These are phyloP conservation scores for Nymphaea colorata DNA, from an alignment of 164 flowering plant species.

Conservation along the genomic window DNA sequence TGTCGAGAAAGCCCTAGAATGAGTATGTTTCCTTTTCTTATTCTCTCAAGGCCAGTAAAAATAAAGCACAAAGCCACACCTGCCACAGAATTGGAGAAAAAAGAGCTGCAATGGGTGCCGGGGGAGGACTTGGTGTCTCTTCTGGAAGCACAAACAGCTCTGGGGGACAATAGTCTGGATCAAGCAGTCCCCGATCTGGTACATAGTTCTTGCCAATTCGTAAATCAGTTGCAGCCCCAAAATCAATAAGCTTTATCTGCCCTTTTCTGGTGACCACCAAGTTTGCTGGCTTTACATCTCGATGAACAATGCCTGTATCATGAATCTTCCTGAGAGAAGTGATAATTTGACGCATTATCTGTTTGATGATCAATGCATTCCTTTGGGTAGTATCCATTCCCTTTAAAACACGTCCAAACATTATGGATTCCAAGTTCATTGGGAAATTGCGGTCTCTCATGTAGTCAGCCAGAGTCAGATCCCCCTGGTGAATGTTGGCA, in stretches of 20 bases:
- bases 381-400: slow-evolving; percentile 56
- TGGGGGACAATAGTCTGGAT: slow-evolving; percentile 94
- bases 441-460: slow-evolving; percentile 85
- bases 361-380: slow-evolving; percentile 85
- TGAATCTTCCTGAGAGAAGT: slow-evolving; percentile 88
- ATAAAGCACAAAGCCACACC: slow-evolving; percentile 25
- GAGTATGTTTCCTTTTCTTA: background rate
- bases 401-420: slow-evolving; percentile 81
- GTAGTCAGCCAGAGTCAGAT: slow-evolving; percentile 66
- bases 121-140: slow-evolving; percentile 95
- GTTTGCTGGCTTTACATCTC: slow-evolving; percentile 95
- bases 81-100: slow-evolving; percentile 93
- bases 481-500: slow-evolving; percentile 50
- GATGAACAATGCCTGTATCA: slow-evolving; percentile 85
- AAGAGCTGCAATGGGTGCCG: slow-evolving; percentile 88
- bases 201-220: slow-evolving; percentile 89
- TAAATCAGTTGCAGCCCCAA: slow-evolving; percentile 95
- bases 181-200: slow-evolving; percentile 65
- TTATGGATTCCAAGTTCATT: slow-evolving; percentile 64
- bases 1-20: background rate
- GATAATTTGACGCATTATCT: slow-evolving; percentile 88
- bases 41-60: background rate
- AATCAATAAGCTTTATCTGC: slow-evolving; percentile 85
- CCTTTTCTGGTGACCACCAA: slow-evolving; percentile 90
- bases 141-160: slow-evolving; percentile 89